phyloP scores from a whole-genome alignment of 2,329 filamentous ascomycete genomes.

The Alternaria longipes region DNA sequence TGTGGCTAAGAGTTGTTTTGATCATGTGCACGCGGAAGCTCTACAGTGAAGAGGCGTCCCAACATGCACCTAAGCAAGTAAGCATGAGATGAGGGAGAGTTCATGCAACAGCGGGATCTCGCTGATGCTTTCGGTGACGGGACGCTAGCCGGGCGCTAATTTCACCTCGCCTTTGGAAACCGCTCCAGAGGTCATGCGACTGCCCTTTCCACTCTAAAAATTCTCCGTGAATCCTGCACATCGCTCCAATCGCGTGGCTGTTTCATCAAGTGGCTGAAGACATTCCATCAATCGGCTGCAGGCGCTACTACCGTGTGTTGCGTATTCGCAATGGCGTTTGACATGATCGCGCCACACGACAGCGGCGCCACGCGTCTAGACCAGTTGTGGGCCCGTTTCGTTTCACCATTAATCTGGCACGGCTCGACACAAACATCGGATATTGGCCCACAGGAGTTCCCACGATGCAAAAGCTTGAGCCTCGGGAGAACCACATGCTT shows the following conservation, averaged over 20 bases:
- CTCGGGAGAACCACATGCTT: background rate
- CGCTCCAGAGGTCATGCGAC: background rate
- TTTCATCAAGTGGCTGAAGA: background rate
- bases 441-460: background rate
- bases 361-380: conserved; percentile 20
- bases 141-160: conserved; percentile 2
- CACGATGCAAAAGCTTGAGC: background rate
- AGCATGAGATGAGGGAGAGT: background rate
- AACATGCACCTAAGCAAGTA: background rate
- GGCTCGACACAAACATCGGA: background rate
- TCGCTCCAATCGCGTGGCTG: background rate
- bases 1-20: background rate
- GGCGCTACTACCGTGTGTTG: background rate
- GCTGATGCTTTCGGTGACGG: background rate
- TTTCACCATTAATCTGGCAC: conserved; percentile 28
- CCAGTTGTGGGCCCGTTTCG: conserved; percentile 16
- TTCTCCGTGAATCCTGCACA: conserved; percentile 1
- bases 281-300: conserved; percentile 33
- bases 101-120: background rate
- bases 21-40: no score
- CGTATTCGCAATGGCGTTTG: background rate
- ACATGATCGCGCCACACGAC: conserved; percentile 10
- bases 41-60: background rate
- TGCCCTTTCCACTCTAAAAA: background rate
- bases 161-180: background rate